phyloP scores from a whole-genome alignment of 2,329 filamentous ascomycete species.

The Fusarium protoensiforme region DNA sequence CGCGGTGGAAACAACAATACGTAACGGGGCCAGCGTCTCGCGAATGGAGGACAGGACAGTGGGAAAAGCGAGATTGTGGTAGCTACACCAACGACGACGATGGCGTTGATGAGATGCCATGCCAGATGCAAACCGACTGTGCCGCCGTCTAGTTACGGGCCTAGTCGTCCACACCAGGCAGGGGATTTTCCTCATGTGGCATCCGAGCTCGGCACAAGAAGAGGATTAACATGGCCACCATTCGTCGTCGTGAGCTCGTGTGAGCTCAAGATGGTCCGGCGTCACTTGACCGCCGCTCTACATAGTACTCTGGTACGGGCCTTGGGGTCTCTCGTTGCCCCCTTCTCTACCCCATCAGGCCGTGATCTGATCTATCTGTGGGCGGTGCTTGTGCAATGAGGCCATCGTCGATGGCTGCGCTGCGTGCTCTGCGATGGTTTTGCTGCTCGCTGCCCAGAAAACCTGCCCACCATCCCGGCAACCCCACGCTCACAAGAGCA shows the following conservation, averaged over 20 bases:
- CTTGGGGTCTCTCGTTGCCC: conserved; percentile 14
- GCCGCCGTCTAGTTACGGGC: conserved; percentile 8
- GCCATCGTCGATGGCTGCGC: conserved; percentile 37
- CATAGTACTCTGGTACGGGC: not conserved
- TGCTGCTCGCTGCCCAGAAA: conserved; percentile 32
- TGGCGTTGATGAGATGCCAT: conserved; percentile 19
- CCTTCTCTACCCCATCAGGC: conserved; percentile 18
- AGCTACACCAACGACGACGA: conserved; percentile 23
- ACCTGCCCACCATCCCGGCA: conserved; percentile 38
- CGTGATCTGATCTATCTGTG: conserved; percentile 38
- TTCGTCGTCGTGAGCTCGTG: conserved; percentile 37
- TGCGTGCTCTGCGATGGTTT: conserved; percentile 32
- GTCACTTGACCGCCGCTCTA: conserved; percentile 43
- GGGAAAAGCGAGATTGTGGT: conserved; percentile 19
- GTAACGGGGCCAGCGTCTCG: conserved; percentile 17
- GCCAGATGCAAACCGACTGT: conserved; percentile 31
- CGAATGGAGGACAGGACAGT: conserved; percentile 23
- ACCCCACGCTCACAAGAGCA: conserved; percentile 37
- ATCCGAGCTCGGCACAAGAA: conserved; percentile 36
- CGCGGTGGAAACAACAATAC: conserved; percentile 35
- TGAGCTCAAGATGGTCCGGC: conserved; percentile 36
- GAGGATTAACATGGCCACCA: conserved; percentile 27
- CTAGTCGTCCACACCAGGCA: conserved; percentile 29
- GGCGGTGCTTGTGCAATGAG: conserved; percentile 40
- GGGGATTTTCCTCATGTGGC: conserved; percentile 40